Conservation (phyloP, 2,329 filamentous ascomycete species). For the Colletotrichum sp. region DNA sequence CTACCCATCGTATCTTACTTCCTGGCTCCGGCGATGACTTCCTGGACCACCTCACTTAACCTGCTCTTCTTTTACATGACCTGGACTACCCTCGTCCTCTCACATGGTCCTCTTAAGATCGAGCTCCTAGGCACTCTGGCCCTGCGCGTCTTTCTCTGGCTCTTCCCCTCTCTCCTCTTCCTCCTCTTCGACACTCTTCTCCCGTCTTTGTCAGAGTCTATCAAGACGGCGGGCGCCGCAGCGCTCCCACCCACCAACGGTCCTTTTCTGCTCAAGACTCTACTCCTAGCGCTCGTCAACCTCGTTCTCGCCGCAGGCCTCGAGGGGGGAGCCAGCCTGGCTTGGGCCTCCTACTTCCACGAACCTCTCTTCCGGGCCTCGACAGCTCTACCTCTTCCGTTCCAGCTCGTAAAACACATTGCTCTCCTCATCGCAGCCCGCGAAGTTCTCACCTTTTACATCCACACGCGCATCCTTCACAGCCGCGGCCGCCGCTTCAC, state of each 20-base stretch:
- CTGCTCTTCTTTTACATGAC: conserved; percentile 90
- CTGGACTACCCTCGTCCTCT: conserved; percentile 83
- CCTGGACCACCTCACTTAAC: conserved; percentile 82
- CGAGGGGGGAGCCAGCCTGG: conserved; percentile 47
- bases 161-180: conserved; percentile 75
- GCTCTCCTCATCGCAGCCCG: conserved; percentile 47
- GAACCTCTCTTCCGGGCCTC: conserved; percentile 51
- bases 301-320: conserved; percentile 46
- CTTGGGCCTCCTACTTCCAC: conserved; percentile 36
- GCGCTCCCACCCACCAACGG: conserved; percentile 50
- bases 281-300: conserved; percentile 51
- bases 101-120: conserved; percentile 75
- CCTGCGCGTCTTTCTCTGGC: conserved; percentile 72
- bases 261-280: conserved; percentile 35
- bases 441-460: conserved; percentile 72
- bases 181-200: conserved; percentile 74
- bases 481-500: conserved; percentile 23
- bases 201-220: conserved; percentile 69
- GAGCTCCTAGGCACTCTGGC: conserved; percentile 75
- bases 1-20: conserved; percentile 75
- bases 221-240: conserved; percentile 69
- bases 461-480: conserved; percentile 78
- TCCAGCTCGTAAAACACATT: conserved; percentile 57
- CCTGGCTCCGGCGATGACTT: conserved; percentile 64
- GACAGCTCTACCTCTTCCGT: conserved; percentile 56